Percentiles rank a stretch among this genome's conserved stretches.
Evolutionary conservation across 495 filamentous ascomycete species (phyloP).

Genomic region (Astrothelium subdiscretum): DNA sequence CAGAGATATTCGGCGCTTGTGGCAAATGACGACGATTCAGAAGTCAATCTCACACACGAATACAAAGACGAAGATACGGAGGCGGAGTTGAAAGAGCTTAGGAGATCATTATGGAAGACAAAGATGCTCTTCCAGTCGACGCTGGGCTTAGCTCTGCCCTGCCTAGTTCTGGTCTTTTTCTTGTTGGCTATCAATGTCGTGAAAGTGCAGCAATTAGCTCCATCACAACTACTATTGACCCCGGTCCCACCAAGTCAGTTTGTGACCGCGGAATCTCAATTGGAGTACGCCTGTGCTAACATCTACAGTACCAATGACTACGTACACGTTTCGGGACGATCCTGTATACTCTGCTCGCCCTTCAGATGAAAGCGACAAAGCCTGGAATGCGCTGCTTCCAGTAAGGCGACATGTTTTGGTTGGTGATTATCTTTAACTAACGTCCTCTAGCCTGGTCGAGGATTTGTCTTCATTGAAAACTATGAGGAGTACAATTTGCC

Average conservation of each 20-base stretch:
- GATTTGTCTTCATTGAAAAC: constrained; percentile 10
- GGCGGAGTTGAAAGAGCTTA: background rate
- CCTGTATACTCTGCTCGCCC: background rate
- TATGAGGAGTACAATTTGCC: constrained; percentile 7
- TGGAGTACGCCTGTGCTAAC: background rate
- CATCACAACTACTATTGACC: background rate
- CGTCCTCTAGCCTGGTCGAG: constrained; percentile 5
- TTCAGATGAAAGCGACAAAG: background rate
- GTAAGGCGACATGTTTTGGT: background rate
- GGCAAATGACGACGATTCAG: background rate
- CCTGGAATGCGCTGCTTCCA: background rate
- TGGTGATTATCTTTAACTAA: background rate
- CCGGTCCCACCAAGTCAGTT: background rate
- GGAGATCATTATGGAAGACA: background rate
- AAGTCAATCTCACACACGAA: background rate
- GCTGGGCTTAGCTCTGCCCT: background rate
- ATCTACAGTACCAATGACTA: background rate
- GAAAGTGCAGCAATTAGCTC: background rate
- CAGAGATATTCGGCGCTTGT: background rate
- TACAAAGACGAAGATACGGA: constrained; percentile 1
- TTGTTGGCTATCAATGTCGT: background rate
- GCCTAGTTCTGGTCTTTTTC: background rate
- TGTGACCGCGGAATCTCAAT: background rate
- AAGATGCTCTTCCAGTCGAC: background rate
- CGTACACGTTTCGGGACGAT: background rate